These are phyloP conservation scores for Skeletonema tropicum DNA, from an alignment of 108 stramenopile species.

Conservation along the genomic window DNA sequence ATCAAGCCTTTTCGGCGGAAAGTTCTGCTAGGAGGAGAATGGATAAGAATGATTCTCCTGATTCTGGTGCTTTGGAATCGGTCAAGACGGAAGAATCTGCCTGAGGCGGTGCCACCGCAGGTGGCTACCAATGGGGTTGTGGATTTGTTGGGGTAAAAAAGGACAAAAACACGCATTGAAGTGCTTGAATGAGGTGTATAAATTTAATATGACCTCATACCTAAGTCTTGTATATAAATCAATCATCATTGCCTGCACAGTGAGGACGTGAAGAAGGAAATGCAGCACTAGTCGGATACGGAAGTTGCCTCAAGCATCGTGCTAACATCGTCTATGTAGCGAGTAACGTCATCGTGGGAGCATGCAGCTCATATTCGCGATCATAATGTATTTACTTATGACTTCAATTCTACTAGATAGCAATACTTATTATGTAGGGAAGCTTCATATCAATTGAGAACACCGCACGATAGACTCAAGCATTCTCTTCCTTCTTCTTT, in stretches of 20 bases:
- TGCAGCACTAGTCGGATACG: no score
- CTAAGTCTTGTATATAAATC: background rate
- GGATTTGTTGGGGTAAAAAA: slow-evolving; percentile 38
- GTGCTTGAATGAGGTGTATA: background rate
- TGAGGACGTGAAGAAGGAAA: no score
- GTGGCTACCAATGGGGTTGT: slow-evolving; percentile 6
- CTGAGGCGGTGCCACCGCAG: background rate
- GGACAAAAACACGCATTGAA: background rate
- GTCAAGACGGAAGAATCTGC: slow-evolving; percentile 10
- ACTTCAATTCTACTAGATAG: no score
- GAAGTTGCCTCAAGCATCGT: no score
- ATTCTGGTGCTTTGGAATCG: background rate
- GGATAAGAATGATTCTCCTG: background rate
- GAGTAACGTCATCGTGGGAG: no score
- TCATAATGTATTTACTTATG: no score
- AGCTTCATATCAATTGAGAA: no score
- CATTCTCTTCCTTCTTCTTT: slow-evolving; percentile 39
- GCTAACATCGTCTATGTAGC: no score
- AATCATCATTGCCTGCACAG: no score
- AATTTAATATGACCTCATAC: background rate
- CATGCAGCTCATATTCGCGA: no score
- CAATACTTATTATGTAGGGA: no score
- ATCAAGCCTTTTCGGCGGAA: slow-evolving; percentile 30
- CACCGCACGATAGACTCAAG: background rate
- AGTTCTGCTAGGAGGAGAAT: slow-evolving; percentile 11